Evolutionary conservation across 73 alveolate genomes (phyloP).

Genomic region (Paramecium sexaurelia): DNA sequence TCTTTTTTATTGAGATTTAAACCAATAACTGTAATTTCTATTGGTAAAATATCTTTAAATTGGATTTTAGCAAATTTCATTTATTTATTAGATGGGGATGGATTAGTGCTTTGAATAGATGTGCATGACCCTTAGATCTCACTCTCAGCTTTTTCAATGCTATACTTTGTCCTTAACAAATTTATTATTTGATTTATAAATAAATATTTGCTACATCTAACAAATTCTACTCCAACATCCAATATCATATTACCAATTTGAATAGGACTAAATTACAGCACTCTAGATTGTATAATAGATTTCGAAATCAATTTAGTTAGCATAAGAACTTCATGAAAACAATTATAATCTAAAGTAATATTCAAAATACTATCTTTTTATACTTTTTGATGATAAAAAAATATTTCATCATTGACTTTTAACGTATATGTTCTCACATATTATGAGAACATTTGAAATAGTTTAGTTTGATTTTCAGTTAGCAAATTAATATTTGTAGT

Average conservation of each 20-base stretch:
- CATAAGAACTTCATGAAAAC: background rate
- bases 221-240: background rate
- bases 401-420: background rate
- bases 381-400: background rate
- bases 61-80: background rate
- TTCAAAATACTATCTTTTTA: background rate
- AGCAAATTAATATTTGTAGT: background rate
- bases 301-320: background rate
- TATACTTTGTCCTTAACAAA: background rate
- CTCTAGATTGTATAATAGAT: background rate
- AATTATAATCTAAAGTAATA: background rate
- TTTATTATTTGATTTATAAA: background rate
- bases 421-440: background rate
- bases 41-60: too few relatives aligned
- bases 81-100: background rate
- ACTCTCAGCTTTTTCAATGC: background rate
- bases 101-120: background rate
- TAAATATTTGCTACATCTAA: background rate
- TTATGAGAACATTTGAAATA: background rate
- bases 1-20: background rate
- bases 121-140: background rate
- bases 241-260: background rate
- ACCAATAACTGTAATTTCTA: background rate
- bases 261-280: background rate
- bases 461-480: background rate